Percentiles rank a stretch among this genome's conserved stretches.
These are phyloP conservation scores for Hydnomerulius pinastri DNA, from an alignment of 768 basidiomycete species.

Conservation along the genomic window DNA sequence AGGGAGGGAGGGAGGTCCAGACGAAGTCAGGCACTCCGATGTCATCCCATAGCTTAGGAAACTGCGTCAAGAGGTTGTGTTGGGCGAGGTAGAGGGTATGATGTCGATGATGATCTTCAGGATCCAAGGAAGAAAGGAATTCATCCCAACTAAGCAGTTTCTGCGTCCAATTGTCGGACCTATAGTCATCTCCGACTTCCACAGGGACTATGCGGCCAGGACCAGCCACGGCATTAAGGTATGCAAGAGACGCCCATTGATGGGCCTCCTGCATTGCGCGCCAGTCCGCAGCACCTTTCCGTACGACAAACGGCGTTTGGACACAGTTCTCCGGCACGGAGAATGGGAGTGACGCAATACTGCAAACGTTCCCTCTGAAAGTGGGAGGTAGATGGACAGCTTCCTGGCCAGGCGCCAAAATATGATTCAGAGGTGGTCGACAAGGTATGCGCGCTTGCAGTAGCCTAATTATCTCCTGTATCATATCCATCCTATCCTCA, in stretches of 20 bases:
- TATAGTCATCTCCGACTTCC: slow-evolving; percentile 86
- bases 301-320: slow-evolving; percentile 71
- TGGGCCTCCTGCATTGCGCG: slow-evolving; percentile 65
- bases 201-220: slow-evolving; percentile 86
- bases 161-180: slow-evolving; percentile 80
- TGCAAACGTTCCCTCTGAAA: slow-evolving; percentile 36
- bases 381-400: slow-evolving; percentile 9
- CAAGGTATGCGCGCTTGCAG: slow-evolving; percentile 50
- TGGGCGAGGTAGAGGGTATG: slow-evolving; percentile 83
- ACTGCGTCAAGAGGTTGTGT: slow-evolving; percentile 82
- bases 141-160: slow-evolving; percentile 73
- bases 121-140: slow-evolving; percentile 57
- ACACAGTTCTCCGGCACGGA: slow-evolving; percentile 46
- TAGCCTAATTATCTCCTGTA: slow-evolving; percentile 59
- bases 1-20: slow-evolving; percentile 58
- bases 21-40: slow-evolving; percentile 88
- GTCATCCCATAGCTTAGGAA: slow-evolving; percentile 75
- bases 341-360: slow-evolving; percentile 53
- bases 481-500: slow-evolving; percentile 54
- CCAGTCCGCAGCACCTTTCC: slow-evolving; percentile 67
- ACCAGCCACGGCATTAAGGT: slow-evolving; percentile 73
- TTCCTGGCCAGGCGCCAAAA: slow-evolving; percentile 6
- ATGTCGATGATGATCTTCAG: slow-evolving; percentile 21
- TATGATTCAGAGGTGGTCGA: slow-evolving; percentile 3
- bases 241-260: slow-evolving; percentile 69